Conservation (phyloP, 768 basidiomycete genomes). For the Termitomyces sp. region DNA sequence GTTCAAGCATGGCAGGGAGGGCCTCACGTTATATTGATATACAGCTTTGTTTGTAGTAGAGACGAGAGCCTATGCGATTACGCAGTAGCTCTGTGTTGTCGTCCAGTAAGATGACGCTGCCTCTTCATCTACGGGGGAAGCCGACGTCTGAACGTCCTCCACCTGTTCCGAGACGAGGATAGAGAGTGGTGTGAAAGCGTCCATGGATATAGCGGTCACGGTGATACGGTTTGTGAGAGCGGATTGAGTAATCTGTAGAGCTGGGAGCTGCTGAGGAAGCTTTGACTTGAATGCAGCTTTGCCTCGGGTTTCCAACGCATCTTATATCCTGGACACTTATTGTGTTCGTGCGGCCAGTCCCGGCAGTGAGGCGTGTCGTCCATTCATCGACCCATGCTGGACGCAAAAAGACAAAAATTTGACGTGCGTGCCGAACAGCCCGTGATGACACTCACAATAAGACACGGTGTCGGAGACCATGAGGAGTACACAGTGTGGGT, state of each 20-base stretch:
- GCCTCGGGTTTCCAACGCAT: background rate
- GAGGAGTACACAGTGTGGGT: background rate
- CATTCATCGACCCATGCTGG: background rate
- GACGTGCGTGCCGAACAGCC: background rate
- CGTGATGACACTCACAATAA: background rate
- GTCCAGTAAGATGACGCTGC: too few species aligned
- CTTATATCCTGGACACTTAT: background rate
- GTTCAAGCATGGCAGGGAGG: background rate
- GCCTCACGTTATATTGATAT: background rate
- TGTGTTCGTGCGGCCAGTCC: background rate
- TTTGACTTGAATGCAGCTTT: background rate
- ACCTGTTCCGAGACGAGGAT: background rate
- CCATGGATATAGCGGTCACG: background rate
- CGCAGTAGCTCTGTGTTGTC: background rate
- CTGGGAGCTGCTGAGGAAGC: background rate
- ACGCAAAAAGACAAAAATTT: background rate
- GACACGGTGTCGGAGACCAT: background rate
- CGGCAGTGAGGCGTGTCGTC: background rate
- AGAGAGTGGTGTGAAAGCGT: background rate
- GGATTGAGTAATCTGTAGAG: background rate
- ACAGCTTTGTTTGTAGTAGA: background rate
- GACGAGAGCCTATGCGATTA: background rate
- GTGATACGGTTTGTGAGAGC: background rate
- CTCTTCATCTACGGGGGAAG: background rate
- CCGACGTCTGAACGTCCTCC: background rate